Evolutionary conservation across 768 basidiomycete species (phyloP), one percentile per base, ranked within the genome.

Genomic region (Pholiota conissans): DNA sequence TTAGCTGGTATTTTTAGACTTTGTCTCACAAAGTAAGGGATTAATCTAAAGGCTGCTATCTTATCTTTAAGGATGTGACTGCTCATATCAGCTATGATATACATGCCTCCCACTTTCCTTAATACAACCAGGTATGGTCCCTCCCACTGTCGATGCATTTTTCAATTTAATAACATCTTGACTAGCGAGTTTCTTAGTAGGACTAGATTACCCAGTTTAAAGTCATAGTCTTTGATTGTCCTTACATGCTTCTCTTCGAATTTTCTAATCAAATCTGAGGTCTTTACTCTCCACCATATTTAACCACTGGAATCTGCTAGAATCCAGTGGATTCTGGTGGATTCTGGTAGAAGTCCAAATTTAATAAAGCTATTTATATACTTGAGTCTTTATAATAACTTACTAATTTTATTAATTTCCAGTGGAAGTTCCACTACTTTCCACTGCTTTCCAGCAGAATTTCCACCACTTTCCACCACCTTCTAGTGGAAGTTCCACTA

Each of bases 81-180:
- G 49, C 58, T 49, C 30, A 67, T 39, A 46, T 65, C 64, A 0
- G 54, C 56, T 30, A 67, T 11, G 1, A 60, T 49, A 32, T 63
- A 67, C 10, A 59, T 32, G 2, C 65, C 65, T 6, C 64, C 65
- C 39, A 37, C 39, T n/a, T 52, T 58, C 11, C 63, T 59, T 9
- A 53, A 10, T 8, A 70, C 49, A 0, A 74, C 66, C 18, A 66
- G 48, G 46, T 64, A 66, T 2, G 72, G 73, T 11, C 70, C 70
- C 6, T 64, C 48, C 50, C 72, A 74, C 5, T 62, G 8, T 0
- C 55, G 28, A 13, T 62, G 63, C 28, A 66, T 65, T 40, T 74
- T 74, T 1, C 49, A 20, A 28, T 66, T 61, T 5, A 70, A 28
- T 0, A 66, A 61, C 13, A 27, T 59, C 30, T 69, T 66, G 6